Percentiles rank a stretch among this genome's conserved stretches.
phyloP scores from a whole-genome alignment of 441 rosid genomes.

The Syzygium syzygioides region DNA sequence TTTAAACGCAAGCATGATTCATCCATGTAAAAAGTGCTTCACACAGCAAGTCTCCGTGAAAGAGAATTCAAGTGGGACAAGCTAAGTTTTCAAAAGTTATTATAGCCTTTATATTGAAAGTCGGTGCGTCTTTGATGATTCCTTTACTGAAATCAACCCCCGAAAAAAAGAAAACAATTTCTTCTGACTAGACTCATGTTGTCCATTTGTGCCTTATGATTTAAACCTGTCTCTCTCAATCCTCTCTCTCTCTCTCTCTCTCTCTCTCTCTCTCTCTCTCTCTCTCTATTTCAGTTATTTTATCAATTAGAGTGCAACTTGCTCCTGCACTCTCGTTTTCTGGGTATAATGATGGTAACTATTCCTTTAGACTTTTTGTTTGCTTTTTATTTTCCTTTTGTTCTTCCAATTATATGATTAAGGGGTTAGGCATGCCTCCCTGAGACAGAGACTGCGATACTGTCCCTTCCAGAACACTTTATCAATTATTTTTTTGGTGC shows the following conservation, averaged over 20 bases:
- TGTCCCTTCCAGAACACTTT: neutral
- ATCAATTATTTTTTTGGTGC: neutral
- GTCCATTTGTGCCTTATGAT: neutral
- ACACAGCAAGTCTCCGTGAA: neutral
- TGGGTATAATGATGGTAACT: neutral
- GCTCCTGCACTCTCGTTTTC: neutral
- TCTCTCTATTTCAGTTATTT: neutral
- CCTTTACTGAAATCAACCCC: neutral
- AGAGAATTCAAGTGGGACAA: constrained; percentile 32
- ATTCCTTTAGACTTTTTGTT: neutral
- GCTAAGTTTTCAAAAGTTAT: constrained; percentile 5
- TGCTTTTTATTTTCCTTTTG: neutral
- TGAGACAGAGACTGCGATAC: neutral
- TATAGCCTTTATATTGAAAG: constrained; percentile 8
- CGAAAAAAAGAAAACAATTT: neutral
- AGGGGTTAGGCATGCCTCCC: neutral
- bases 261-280: neutral
- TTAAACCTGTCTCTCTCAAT: neutral
- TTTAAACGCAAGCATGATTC: constrained; percentile 41
- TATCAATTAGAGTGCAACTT: neutral
- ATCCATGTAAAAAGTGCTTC: neutral
- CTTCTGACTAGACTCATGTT: neutral
- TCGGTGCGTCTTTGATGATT: constrained; percentile 20
- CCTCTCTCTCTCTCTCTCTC: neutral
- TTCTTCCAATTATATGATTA: neutral